Evolutionary conservation across 805 yeast species (phyloP).

Genomic region (Candida silvatica): DNA sequence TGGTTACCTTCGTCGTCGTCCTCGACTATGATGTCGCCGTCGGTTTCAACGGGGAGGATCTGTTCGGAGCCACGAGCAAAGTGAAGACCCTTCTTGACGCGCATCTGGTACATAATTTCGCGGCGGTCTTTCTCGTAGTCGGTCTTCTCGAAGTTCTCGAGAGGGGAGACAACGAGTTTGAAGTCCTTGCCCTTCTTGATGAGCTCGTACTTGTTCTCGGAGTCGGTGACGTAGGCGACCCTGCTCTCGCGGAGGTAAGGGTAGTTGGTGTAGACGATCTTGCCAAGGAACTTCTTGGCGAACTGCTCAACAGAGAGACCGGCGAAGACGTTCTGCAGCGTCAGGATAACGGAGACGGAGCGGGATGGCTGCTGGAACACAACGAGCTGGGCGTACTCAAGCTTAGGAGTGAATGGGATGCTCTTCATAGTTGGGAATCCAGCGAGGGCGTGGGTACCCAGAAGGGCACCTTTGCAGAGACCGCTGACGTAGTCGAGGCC

Average conservation of each 20-base stretch:
- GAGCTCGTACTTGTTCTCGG: conserved; percentile 36
- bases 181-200: conserved; percentile 23
- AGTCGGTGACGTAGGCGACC: conserved; percentile 55
- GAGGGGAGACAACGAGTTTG: conserved; percentile 26
- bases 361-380: conserved; percentile 83
- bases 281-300: conserved; percentile 52
- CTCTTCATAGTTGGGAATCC: conserved; percentile 86
- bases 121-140: conserved; percentile 34
- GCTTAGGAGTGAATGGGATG: conserved; percentile 46
- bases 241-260: conserved; percentile 84
- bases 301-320: conserved; percentile 55
- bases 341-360: conserved; percentile 71
- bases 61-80: conserved; percentile 10
- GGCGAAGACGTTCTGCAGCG: conserved; percentile 44
- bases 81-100: conserved; percentile 43
- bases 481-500: conserved; percentile 39
- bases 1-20: neutral
- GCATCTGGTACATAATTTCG: conserved; percentile 33
- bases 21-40: conserved; percentile 2
- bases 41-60: conserved; percentile 7
- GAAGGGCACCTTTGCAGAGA: conserved; percentile 53
- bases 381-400: conserved; percentile 54
- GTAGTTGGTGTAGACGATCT: conserved; percentile 72
- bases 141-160: conserved; percentile 38
- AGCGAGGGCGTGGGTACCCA: conserved; percentile 67